These are phyloP conservation scores for Boechera divaricarpa DNA, from an alignment of 345 rosid species.

Conservation along the genomic window DNA sequence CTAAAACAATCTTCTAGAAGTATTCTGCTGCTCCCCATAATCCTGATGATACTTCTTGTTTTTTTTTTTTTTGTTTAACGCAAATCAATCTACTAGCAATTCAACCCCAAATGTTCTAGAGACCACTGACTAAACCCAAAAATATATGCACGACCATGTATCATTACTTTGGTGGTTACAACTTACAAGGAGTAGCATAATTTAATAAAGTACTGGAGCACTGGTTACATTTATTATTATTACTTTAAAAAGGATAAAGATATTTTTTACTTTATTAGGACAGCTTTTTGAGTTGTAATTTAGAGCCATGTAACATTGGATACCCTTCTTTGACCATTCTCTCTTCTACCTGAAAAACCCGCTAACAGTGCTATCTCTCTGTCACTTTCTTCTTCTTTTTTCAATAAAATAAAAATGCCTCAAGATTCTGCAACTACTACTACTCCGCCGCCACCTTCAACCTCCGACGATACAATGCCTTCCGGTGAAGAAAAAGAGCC, in stretches of 20 bases:
- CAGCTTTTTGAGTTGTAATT: slow-evolving; percentile 42
- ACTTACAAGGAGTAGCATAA: not conserved
- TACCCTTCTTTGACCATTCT: slow-evolving; percentile 43
- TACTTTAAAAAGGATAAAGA: slow-evolving; percentile 16
- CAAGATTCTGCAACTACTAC: slow-evolving; percentile 41
- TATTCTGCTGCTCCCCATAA: too few species aligned
- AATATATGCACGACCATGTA: not conserved
- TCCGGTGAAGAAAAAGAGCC: slow-evolving; percentile 8
- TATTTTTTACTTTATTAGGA: slow-evolving; percentile 37
- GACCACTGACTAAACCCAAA: slow-evolving; percentile 1
- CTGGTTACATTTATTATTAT: not conserved
- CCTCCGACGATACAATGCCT: not conserved
- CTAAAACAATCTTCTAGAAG: too few species aligned
- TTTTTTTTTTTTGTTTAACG: too few species aligned
- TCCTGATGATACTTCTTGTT: too few species aligned
- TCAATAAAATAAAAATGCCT: slow-evolving; percentile 18
- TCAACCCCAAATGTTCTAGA: not conserved
- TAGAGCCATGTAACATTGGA: slow-evolving; percentile 32
- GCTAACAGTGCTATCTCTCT: slow-evolving; percentile 26
- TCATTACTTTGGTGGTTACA: slow-evolving; percentile 17
- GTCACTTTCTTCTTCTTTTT: slow-evolving; percentile 14
- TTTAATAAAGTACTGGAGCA: slow-evolving; percentile 3
- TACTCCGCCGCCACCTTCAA: slow-evolving; percentile 36
- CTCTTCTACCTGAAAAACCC: slow-evolving; percentile 44
- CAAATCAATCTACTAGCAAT: not conserved